Conservation (phyloP, 768 basidiomycete genomes). For the Podaxis sp. region DNA sequence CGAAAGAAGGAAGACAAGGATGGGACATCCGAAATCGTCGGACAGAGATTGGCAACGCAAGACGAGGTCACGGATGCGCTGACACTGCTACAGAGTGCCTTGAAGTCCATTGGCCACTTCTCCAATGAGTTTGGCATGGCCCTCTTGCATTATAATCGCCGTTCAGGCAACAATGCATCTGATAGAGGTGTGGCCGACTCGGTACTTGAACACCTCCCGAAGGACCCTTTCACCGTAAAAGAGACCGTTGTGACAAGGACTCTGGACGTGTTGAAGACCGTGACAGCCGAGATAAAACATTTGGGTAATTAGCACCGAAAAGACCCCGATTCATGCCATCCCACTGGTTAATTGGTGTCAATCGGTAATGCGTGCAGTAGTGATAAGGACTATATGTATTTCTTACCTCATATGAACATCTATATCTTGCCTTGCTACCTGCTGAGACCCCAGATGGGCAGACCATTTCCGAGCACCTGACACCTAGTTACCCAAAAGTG, state of each 20-base stretch:
- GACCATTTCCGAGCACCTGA: too few relatives aligned
- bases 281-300: not conserved
- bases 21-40: not conserved
- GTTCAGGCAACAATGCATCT: not conserved
- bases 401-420: too few relatives aligned
- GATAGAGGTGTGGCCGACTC: not conserved
- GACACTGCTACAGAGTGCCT: not conserved
- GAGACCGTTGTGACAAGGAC: not conserved
- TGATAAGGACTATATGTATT: too few relatives aligned
- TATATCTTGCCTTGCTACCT: too few relatives aligned
- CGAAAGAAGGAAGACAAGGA: not conserved
- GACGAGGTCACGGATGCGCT: not conserved
- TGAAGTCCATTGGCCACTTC: not conserved
- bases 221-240: not conserved
- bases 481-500: too few relatives aligned
- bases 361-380: too few relatives aligned
- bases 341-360: too few relatives aligned
- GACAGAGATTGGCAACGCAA: not conserved
- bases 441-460: too few relatives aligned
- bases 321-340: rapidly evolving
- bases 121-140: not conserved
- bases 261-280: not conserved
- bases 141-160: not conserved
- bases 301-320: too few relatives aligned
- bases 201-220: not conserved